Evolutionary conservation across 495 filamentous ascomycete genomes (phyloP), one percentile per base, ranked within the genome.

Genomic region (Trichoderma parareesei): DNA sequence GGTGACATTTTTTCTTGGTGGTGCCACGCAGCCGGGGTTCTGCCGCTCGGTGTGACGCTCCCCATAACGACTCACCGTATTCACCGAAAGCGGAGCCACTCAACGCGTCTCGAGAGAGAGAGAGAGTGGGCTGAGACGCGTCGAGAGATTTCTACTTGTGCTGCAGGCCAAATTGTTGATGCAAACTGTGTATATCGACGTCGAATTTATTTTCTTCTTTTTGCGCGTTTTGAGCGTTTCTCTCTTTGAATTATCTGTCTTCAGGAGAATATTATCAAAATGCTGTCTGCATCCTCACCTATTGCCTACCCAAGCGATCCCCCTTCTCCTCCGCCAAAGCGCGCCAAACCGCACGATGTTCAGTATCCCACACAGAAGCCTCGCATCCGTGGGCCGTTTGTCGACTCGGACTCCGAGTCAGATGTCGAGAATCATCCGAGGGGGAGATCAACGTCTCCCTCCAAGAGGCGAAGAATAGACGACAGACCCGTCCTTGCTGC

Each of bases 261-360:
- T 61, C 16, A 5, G 38, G 3, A 4, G 13, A 61, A 42, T n/a
- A 13, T 10, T 10, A 18, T 7, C 37, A 43, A 61, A 35, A 61
- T 70, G 16, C 61, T 85, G 20, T 57, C 53, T 35, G 81, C 86
- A 8, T 89, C 88, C 4, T 88, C 88, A 0, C 86, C 87, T 5
- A 74, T 84, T 33, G 71, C 72, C 33, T 84, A 83, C 66, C 85
- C 87, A 1, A 71, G 76, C n/a, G 84, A 78, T 67, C 83, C 84
- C 0, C 79, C 81, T 7, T 81, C 83, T 8, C 71, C 74, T 35
- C 61, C 61, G 38, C 72, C 76, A 62, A 88, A 85, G 70, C 67
- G 69, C 59, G 53, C 57, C 64, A 65, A 68, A 65, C 55, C 71
- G 38, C 13, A 72, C 48, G 46, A 71, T 57, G 57, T 37, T 6